Percentiles rank a stretch among this genome's conserved stretches.
Conservation (phyloP, 163 green algal genomes). For the Scenedesmus sp. region DNA sequence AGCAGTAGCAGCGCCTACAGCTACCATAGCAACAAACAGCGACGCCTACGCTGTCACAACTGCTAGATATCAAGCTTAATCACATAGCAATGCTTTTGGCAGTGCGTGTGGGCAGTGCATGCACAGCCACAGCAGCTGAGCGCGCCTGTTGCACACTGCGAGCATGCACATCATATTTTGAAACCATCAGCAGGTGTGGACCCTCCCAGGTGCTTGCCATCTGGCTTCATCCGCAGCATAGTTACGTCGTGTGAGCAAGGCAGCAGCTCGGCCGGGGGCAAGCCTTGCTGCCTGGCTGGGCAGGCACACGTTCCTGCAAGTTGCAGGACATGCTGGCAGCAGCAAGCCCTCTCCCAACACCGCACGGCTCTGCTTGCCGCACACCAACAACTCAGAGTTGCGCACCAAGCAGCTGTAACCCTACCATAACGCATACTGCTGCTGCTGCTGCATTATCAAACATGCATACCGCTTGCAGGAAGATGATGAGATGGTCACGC, state of each 20-base stretch:
- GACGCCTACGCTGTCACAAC: not conserved
- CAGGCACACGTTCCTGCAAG: too few species aligned
- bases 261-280: too few species aligned
- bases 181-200: too few species aligned
- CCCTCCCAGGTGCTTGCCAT: too few species aligned
- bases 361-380: too few species aligned
- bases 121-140: not conserved
- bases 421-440: not conserved
- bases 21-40: not conserved
- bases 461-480: conserved; percentile 3
- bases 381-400: too few species aligned
- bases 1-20: not conserved
- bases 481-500: conserved; percentile 39
- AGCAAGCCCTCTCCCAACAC: too few species aligned
- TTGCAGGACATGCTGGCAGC: too few species aligned
- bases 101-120: not conserved
- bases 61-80: not conserved
- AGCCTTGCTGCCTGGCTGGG: too few species aligned
- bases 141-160: not conserved
- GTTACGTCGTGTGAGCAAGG: too few species aligned
- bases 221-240: too few species aligned
- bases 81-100: not conserved
- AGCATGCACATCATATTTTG: not conserved
- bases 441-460: not conserved
- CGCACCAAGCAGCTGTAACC: too few species aligned